Evolutionary conservation across 805 yeast species (phyloP), one percentile per base, ranked within the genome.

Genomic region (Cyberlindnera maritima): DNA sequence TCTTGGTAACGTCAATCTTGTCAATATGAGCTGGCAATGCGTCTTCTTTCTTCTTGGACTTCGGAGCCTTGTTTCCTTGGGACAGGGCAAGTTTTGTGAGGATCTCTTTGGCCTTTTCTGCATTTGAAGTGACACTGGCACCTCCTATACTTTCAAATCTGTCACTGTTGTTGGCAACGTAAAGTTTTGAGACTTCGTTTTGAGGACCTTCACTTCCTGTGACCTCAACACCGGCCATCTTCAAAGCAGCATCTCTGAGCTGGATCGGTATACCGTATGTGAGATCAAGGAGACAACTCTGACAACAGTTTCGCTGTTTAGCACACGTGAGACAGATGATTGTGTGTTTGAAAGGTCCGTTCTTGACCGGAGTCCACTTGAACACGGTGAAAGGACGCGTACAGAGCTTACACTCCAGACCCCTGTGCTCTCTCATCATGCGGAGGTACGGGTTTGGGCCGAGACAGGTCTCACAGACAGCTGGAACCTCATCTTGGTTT

Each of bases 351-450:
- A 79, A 67, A 39, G 70, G 71, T 6, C 69, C 72, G 36, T 63
- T 69, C 47, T 65, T 67, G 35, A 66, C 67, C 15, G 77, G 75
- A 47, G 75, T 72, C 96, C 96, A 88, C 46, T 85, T 76, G 61
- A 79, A 92, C 1, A 84, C 82, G 0, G 91, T 83, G 68, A 85
- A 92, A 1, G 96, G 90, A 41, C 95, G 67, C 0, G 95, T 84
- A 61, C 98, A 92, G 14, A 86, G 67, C 61, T 84, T 83, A 63
- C 98, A 92, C 61, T 86, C 85, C n/a, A 77, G 84, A 1, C 96
- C 96, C 44, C 76, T 67, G 12, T 67, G 67, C 48, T 86, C 90
- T 53, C 85, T 74, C 2, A 80, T 74, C 85, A 91, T 80, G 44
- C 86, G 79, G n/a, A 85, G 58, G 54, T 83, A 79, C 18, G 80